phyloP scores from a whole-genome alignment of 2,329 filamentous ascomycete genomes.

The Microdochium bolleyi region DNA sequence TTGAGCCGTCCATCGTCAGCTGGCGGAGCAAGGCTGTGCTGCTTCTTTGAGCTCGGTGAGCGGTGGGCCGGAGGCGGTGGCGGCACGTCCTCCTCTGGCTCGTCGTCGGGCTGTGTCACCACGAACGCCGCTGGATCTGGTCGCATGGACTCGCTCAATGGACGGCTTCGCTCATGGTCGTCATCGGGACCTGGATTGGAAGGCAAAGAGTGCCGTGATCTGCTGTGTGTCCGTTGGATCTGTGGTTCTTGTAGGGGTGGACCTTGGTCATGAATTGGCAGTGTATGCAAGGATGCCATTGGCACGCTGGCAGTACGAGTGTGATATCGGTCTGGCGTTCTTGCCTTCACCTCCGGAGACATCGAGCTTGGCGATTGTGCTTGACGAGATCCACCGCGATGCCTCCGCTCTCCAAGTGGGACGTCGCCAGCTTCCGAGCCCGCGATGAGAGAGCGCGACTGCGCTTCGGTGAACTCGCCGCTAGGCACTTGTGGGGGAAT shows the following conservation, averaged over 20 bases:
- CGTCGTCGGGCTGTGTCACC: not conserved
- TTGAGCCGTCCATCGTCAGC: conserved; percentile 38
- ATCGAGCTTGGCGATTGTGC: conserved; percentile 12
- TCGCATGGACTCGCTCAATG: conserved; percentile 26
- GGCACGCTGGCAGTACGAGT: conserved; percentile 18
- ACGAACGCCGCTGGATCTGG: conserved; percentile 20
- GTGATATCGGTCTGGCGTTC: conserved; percentile 27
- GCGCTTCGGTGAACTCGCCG: conserved; percentile 11
- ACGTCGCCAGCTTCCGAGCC: conserved; percentile 14
- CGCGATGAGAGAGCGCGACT: not conserved
- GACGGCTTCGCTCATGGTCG: conserved; percentile 3
- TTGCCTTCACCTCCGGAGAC: conserved; percentile 15
- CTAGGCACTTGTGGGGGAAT: conserved; percentile 35
- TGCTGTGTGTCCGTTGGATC: conserved; percentile 22
- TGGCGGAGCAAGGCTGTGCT: conserved; percentile 33
- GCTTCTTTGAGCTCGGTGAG: conserved; percentile 29
- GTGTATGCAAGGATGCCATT: not conserved
- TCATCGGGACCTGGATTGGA: conserved; percentile 1
- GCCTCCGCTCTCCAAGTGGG: conserved; percentile 29
- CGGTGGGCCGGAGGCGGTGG: conserved; percentile 48
- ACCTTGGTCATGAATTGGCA: not conserved
- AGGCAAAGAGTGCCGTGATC: conserved; percentile 9
- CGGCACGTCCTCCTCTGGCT: conserved; percentile 38
- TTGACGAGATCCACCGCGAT: conserved; percentile 7
- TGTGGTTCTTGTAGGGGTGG: conserved; percentile 27